phyloP scores from a whole-genome alignment of 768 basidiomycete species.

The Austroboletus festivus region DNA sequence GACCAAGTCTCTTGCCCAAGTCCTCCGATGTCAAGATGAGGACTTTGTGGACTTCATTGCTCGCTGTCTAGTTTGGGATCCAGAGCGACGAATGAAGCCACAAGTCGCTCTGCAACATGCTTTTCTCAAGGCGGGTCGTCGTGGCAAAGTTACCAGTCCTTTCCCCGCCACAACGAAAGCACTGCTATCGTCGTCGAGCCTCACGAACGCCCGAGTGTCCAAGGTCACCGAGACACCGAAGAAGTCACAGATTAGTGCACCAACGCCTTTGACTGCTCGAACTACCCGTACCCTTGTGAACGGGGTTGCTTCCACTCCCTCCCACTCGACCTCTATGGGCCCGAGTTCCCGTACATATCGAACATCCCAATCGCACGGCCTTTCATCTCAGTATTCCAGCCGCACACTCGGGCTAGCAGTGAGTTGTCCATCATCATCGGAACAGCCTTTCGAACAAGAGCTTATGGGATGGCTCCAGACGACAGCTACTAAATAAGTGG shows the following conservation, averaged over 20 bases:
- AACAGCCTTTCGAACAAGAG: slow-evolving; percentile 34
- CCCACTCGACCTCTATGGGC: slow-evolving; percentile 54
- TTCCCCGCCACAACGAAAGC: slow-evolving; percentile 48
- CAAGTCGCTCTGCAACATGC: slow-evolving; percentile 89
- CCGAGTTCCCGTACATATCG: slow-evolving; percentile 65
- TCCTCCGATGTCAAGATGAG: slow-evolving; percentile 89
- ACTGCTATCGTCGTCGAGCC: slow-evolving; percentile 55
- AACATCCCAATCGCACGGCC: slow-evolving; percentile 63
- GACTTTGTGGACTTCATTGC: slow-evolving; percentile 95
- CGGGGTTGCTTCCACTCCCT: slow-evolving; percentile 56
- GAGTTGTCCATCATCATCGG: slow-evolving; percentile 40
- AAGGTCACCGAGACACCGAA: slow-evolving; percentile 76
- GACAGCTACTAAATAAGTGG: slow-evolving; percentile 31
- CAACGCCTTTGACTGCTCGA: slow-evolving; percentile 82
- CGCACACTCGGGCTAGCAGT: slow-evolving; percentile 72
- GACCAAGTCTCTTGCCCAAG: slow-evolving; percentile 84
- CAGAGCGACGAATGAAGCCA: slow-evolving; percentile 92
- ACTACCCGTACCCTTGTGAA: slow-evolving; percentile 52
- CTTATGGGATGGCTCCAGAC: slow-evolving; percentile 38
- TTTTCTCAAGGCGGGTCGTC: slow-evolving; percentile 71
- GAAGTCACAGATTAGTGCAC: slow-evolving; percentile 86
- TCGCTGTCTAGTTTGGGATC: slow-evolving; percentile 98
- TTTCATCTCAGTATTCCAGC: slow-evolving; percentile 73
- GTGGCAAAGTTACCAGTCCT: slow-evolving; percentile 44
- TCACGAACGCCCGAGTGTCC: slow-evolving; percentile 44